Evolutionary conservation across 2,329 filamentous ascomycete species (phyloP), one percentile per base, ranked within the genome.

Genomic region (Sarocladium strictum): DNA sequence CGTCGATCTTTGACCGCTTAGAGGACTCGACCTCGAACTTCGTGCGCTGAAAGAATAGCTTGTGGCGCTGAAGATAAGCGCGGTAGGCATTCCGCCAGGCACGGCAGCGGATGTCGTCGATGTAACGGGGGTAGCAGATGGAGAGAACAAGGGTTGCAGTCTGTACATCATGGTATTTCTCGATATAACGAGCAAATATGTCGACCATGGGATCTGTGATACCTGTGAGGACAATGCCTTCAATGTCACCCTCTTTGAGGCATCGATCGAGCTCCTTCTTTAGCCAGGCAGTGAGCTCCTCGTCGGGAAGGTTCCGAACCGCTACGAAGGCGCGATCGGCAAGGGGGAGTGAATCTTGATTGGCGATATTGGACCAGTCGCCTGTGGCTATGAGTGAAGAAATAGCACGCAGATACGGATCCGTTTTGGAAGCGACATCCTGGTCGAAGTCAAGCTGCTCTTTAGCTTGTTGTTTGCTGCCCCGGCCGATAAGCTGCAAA

Each of bases 21-120:
- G 86, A 89, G 63, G 88, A 87, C 65, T 89, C 85, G 57, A 89
- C 86, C 60, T 89, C 86, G 69, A 91, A 93, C 62, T 86, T 86
- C 54, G 87, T 87, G 47, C 89, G 83, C 60, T 89, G 80, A 58
- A 87, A 83, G 71, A 89, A 92, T 54, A 78, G 81, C 67, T 79
- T 87, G 77, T 89, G 89, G 59, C 77, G 85, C 72, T 87, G 83
- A 35, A 88, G 79, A 61, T 89, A 84, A 51, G 85, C 83, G 55
- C 85, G 81, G 66, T 93, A 91, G 33, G 78, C 78, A 59, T 77
- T 81, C 54, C 87, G 85, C 87, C 89, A 93, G 54, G 86, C 83
- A 10, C 79, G 76, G 70, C 86, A 90, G 59, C 90, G 85, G 41
- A 86, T 75, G 66, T 94, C 90, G 67, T 87, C 81, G 60, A 93